Base-by-base conservation (phyloP, 441 rosid genomes). In the Kokia cookei region DNA sequence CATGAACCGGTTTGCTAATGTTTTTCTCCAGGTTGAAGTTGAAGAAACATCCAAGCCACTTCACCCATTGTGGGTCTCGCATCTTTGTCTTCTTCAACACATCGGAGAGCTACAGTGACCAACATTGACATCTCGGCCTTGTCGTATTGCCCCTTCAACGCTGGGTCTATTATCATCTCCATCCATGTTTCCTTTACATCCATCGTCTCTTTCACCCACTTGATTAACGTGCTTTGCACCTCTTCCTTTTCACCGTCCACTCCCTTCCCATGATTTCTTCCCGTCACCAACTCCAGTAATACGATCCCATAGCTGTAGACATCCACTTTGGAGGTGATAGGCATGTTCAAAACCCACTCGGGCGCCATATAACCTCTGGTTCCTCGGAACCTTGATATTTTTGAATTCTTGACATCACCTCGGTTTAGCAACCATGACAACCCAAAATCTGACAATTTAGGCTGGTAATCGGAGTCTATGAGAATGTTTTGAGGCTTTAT, bases 61-160 rank as follows among this genome's bases (percentile, higher is more conserved):
- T 73, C 75, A 29, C 83, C 66, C 82, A 79, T 81, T 12, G 77
- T 73, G 4, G 85, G 85, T 59, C 82, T 77, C 0, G 69, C 71
- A 24, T 84, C 78, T 60, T 29, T 79, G 13, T 77, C 78, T 43
- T 84, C 82, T n/a, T 76, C 66, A 6, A 73, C 80, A n/a, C 85
- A 84, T 45, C 72, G 43, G 14, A 81, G 55, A 22, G 79, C 82
- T 42, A 73, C 80, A 7, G 13, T 51, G 7, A 83, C 47, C 26
- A 83, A 14, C 40, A 11, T 65, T 40, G 47, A 64, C 62, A 72
- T 29, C 53, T 76, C 32, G 9, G 69, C 60, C 43, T 7, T 26
- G 32, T 64, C 65, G 14, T 55, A 78, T 19, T 19, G 22, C 1
- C 59, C 75, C 0, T 37, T 48, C 37, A 83, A 10, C 1, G 37